Conservation (phyloP, 1,284 basidiomycete genomes). For the Fomitopsis pinicola region DNA sequence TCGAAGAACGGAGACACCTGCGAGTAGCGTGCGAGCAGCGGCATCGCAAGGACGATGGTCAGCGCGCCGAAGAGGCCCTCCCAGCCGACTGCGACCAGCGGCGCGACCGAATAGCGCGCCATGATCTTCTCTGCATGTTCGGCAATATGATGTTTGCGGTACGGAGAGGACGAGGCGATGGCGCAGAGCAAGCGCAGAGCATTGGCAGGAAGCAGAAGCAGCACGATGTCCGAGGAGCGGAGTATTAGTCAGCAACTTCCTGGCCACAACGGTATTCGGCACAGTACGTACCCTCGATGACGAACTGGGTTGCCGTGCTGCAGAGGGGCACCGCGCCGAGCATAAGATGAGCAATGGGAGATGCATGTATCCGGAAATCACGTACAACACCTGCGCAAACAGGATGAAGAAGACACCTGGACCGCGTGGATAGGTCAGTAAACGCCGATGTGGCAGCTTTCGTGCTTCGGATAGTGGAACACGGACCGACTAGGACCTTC, state of each 20-base stretch:
- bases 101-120: slow-evolving; percentile 81
- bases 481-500: slow-evolving; percentile 62
- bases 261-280: background rate
- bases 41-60: slow-evolving; percentile 73
- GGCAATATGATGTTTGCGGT: background rate
- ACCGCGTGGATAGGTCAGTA: slow-evolving; percentile 11
- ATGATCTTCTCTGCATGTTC: slow-evolving; percentile 75
- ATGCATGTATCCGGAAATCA: slow-evolving; percentile 16
- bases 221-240: background rate
- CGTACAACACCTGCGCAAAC: slow-evolving; percentile 96
- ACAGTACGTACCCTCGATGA: slow-evolving; percentile 77
- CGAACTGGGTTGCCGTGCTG: slow-evolving; percentile 88
- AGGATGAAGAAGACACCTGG: slow-evolving; percentile 86
- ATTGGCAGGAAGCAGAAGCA: background rate
- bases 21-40: slow-evolving; percentile 50
- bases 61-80: slow-evolving; percentile 91
- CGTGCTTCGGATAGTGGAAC: slow-evolving; percentile 3
- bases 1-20: slow-evolving; percentile 78
- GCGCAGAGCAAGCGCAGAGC: background rate
- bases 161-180: background rate
- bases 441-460: background rate
- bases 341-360: slow-evolving; percentile 10
- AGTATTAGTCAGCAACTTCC: slow-evolving; percentile 1
- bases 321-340: slow-evolving; percentile 10
- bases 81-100: slow-evolving; percentile 91